Evolutionary conservation across 148 eudicot species (phyloP).

Genomic region (Arbutus unedo): DNA sequence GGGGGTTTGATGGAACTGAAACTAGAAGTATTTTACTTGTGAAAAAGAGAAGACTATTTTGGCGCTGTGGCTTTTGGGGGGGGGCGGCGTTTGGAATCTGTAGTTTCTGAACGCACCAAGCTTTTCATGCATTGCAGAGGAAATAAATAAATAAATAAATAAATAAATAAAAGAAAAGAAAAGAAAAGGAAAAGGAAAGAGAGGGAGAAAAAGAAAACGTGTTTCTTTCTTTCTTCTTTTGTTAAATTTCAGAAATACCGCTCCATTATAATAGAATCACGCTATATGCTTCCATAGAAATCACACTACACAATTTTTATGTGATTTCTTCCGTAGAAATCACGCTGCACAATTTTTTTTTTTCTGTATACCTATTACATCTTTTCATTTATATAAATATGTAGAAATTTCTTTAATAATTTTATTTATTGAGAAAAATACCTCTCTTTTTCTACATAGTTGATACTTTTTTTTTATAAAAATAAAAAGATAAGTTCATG

Average conservation of each 20-base stretch:
- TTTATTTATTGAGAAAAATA: too few species aligned
- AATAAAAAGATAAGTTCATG: too few species aligned
- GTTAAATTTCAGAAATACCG: background rate
- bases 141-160: background rate
- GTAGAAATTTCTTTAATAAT: too few species aligned
- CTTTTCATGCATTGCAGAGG: conserved; percentile 5
- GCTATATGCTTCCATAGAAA: too few species aligned
- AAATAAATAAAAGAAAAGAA: background rate
- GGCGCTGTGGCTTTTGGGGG: background rate
- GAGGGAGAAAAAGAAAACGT: background rate
- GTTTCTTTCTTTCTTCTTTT: background rate
- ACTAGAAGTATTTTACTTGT: background rate
- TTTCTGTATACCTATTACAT: too few species aligned
- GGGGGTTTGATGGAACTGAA: background rate
- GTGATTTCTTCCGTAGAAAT: too few species aligned
- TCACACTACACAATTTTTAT: too few species aligned
- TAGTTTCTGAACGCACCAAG: background rate
- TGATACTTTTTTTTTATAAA: too few species aligned
- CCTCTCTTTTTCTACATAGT: too few species aligned
- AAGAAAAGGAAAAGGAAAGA: background rate
- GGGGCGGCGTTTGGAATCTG: conserved; percentile 2
- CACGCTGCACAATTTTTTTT: too few species aligned
- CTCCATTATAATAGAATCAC: too few species aligned
- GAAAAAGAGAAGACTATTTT: background rate
- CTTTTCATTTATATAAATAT: too few species aligned